These are phyloP conservation scores for Stachybotrys chartarum DNA, from an alignment of 2,329 filamentous ascomycete species.

Conservation along the genomic window DNA sequence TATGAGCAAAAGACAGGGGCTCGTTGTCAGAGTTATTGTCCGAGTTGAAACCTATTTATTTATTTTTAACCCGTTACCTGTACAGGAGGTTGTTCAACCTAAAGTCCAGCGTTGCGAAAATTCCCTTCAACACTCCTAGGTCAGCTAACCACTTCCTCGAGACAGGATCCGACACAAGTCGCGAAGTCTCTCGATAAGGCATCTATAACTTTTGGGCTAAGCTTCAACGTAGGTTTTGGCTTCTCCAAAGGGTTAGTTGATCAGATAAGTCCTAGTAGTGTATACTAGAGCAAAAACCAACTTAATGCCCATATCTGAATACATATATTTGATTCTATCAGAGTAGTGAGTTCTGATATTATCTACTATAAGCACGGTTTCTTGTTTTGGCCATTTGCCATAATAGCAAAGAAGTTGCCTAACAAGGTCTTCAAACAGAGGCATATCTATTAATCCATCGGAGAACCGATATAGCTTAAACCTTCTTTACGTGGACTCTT, in stretches of 20 bases:
- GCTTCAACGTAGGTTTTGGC: neutral
- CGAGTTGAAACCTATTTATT: no score
- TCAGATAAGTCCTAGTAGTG: neutral
- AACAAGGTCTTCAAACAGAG: neutral
- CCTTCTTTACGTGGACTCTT: neutral
- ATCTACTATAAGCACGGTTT: neutral
- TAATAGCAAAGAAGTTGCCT: neutral
- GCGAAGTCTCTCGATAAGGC: neutral
- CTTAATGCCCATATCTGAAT: neutral
- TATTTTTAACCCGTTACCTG: no score
- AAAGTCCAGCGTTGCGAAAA: neutral
- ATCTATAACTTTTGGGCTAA: neutral
- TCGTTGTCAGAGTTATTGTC: no score
- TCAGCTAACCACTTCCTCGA: neutral
- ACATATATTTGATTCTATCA: neutral
- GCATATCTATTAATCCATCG: neutral
- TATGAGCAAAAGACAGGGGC: no score
- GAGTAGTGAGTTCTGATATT: neutral
- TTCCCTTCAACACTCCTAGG: neutral
- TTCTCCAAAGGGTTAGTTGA: neutral
- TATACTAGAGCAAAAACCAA: neutral
- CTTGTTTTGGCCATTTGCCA: neutral
- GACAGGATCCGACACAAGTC: neutral
- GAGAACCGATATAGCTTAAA: neutral
- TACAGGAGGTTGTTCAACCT: neutral